A percentile compares a stretch with the other conserved stretches of the same genome.
Evolutionary conservation across 2,329 filamentous ascomycete species (phyloP).

Genomic region (Pseudogymnoascus sp.): DNA sequence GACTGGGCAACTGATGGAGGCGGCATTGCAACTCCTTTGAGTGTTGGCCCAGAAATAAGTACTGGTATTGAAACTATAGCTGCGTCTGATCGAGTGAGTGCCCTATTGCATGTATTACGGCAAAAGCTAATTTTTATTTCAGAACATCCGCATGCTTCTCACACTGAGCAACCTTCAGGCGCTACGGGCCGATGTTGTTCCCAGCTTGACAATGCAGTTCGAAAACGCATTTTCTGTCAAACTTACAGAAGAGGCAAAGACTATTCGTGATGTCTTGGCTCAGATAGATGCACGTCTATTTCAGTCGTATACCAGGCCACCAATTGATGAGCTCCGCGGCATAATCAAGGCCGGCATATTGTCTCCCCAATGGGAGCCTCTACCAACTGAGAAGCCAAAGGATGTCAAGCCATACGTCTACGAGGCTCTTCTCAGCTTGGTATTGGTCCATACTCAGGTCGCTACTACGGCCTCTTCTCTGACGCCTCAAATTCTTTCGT

Average conservation of each 20-base stretch:
- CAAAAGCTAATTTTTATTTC: slow-evolving; percentile 9
- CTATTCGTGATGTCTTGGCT: slow-evolving; percentile 78
- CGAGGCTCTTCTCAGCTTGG: slow-evolving; percentile 72
- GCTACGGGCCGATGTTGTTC: slow-evolving; percentile 73
- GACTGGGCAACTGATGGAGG: slow-evolving; percentile 27
- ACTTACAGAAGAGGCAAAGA: slow-evolving; percentile 86
- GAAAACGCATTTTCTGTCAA: slow-evolving; percentile 92
- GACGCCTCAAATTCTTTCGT: slow-evolving; percentile 72
- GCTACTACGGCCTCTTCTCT: slow-evolving; percentile 70
- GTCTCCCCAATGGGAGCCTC: slow-evolving; percentile 61
- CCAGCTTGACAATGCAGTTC: slow-evolving; percentile 82
- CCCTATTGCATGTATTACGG: not conserved
- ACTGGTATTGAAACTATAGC: slow-evolving; percentile 42
- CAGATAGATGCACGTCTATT: slow-evolving; percentile 91
- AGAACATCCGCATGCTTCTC: slow-evolving; percentile 88
- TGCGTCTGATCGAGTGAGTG: slow-evolving; percentile 42
- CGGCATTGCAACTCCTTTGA: slow-evolving; percentile 25
- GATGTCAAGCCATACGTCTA: slow-evolving; percentile 86
- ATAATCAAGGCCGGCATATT: slow-evolving; percentile 68
- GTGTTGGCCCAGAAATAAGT: slow-evolving; percentile 28
- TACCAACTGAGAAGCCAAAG: slow-evolving; percentile 47
- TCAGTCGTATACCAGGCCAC: slow-evolving; percentile 79
- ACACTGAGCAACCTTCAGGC: slow-evolving; percentile 87
- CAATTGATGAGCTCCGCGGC: slow-evolving; percentile 56
- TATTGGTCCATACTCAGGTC: slow-evolving; percentile 86